phyloP scores from a whole-genome alignment of 164 flowering plant species.

The Houttuynia cordata region DNA sequence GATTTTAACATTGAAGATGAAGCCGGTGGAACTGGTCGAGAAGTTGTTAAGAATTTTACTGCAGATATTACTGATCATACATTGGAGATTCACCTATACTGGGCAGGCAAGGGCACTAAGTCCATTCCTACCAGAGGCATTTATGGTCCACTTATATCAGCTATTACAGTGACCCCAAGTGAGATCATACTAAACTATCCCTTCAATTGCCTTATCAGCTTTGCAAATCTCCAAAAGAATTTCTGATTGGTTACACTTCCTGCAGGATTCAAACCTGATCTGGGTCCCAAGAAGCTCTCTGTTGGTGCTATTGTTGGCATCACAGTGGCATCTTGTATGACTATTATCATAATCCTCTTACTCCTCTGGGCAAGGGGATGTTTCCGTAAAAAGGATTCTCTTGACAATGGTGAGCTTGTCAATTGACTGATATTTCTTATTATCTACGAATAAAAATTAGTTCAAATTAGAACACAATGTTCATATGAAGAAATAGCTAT shows the following conservation, averaged over 20 bases:
- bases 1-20: slow-evolving; percentile 47
- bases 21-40: slow-evolving; percentile 36
- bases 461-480: too few relatives aligned
- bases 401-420: neutral
- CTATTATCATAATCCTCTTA: neutral
- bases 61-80: slow-evolving; percentile 22
- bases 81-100: slow-evolving; percentile 27
- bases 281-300: neutral
- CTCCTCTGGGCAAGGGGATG: neutral
- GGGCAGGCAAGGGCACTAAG: slow-evolving; percentile 46
- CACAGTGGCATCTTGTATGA: neutral
- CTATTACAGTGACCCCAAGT: slow-evolving; percentile 33
- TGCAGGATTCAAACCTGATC: neutral
- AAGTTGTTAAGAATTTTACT: slow-evolving; percentile 13
- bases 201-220: too few relatives aligned
- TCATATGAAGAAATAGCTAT: neutral
- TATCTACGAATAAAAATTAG: too few relatives aligned
- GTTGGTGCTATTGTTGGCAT: neutral
- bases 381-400: neutral
- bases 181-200: neutral
- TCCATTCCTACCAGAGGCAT: slow-evolving; percentile 26
- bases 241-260: neutral
- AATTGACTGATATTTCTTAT: too few relatives aligned
- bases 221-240: too few relatives aligned
- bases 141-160: slow-evolving; percentile 46